Conservation (phyloP, 352 stramenopile genomes). For the Achlya hypogyna region DNA sequence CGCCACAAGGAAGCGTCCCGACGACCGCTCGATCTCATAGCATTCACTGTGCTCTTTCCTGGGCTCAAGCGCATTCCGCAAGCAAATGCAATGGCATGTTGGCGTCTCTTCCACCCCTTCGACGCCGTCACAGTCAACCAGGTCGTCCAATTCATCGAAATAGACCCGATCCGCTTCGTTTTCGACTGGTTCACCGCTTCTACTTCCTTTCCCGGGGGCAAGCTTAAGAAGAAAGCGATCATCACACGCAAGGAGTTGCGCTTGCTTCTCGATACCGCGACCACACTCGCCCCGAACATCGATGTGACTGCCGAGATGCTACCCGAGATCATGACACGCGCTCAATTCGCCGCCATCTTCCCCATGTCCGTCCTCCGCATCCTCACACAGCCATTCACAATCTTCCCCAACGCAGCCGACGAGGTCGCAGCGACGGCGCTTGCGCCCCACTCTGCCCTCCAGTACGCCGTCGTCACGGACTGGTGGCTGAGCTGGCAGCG, state of each 20-base stretch:
- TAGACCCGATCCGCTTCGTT: neutral
- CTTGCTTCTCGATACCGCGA: neutral
- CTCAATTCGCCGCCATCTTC: neutral
- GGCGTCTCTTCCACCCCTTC: slow-evolving; percentile 1
- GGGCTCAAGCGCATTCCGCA: neutral
- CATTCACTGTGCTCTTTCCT: slow-evolving; percentile 9
- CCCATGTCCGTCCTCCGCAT: neutral
- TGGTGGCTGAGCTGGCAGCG: no score
- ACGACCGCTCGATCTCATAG: neutral
- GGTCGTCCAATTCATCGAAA: neutral
- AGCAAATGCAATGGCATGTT: neutral
- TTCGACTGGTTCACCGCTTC: slow-evolving; percentile 15
- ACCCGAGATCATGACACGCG: neutral
- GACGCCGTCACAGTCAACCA: slow-evolving; percentile 6
- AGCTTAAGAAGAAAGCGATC: slow-evolving; percentile 1
- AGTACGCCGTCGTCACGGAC: no score
- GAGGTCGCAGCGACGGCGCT: no score
- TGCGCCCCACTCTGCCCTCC: no score
- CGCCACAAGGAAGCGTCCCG: neutral
- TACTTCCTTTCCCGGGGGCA: neutral
- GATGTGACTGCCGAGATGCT: neutral
- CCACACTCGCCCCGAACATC: neutral
- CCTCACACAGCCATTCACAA: neutral
- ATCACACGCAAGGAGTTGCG: slow-evolving; percentile 6
- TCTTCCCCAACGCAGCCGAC: neutral